phyloP scores from a whole-genome alignment of 2,329 filamentous ascomycete genomes.

The Hypoxylon sp. region DNA sequence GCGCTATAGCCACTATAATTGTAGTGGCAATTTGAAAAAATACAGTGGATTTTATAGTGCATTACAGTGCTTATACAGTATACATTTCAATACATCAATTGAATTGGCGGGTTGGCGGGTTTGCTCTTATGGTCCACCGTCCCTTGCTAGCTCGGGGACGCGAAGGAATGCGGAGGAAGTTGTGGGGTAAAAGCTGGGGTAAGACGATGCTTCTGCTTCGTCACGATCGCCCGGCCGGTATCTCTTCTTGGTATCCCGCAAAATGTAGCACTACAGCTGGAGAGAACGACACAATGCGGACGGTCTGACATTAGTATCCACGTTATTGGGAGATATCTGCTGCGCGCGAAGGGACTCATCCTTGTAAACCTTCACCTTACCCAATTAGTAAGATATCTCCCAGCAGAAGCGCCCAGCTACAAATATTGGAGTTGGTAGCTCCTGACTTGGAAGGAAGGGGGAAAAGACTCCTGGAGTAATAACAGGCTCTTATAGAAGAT shows the following conservation, averaged over 20 bases:
- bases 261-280: slow-evolving; percentile 20
- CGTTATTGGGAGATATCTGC: background rate
- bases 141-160: slow-evolving; percentile 13
- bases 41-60: too few relatives aligned
- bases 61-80: too few relatives aligned
- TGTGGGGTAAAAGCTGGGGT: slow-evolving; percentile 44
- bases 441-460: background rate
- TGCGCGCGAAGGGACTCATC: background rate
- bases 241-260: slow-evolving; percentile 33
- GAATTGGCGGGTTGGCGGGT: too few relatives aligned
- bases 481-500: background rate
- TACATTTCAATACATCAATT: too few relatives aligned
- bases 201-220: slow-evolving; percentile 22
- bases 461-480: background rate
- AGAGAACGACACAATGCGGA: background rate
- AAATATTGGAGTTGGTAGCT: background rate
- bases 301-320: slow-evolving; percentile 3
- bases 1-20: too few relatives aligned
- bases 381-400: background rate
- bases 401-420: background rate
- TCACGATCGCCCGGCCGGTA: slow-evolving; percentile 10
- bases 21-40: too few relatives aligned
- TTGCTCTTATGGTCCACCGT: too few relatives aligned
- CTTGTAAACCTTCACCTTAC: background rate
- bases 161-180: slow-evolving; percentile 34